Base-by-base conservation (phyloP, 306 rosid genomes). In the Prunus armeniaca region DNA sequence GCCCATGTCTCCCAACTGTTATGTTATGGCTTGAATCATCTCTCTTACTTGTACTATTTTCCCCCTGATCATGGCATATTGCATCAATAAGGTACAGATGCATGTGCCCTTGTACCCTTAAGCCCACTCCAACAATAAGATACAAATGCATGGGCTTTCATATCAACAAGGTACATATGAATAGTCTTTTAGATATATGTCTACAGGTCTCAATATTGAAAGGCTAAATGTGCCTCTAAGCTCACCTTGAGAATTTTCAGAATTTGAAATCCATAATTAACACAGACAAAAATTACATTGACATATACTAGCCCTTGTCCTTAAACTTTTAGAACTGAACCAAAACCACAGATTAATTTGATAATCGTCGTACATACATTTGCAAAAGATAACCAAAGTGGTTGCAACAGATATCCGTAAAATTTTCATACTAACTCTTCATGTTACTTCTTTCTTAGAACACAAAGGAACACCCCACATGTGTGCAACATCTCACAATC, bases 41-140 rank as follows among this genome's bases (percentile, higher is more conserved):
- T 60, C 24, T 25, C 27, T 18, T 9, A 7, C 67, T 28, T 15
- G 67, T 62, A 62, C 15, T 13, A 62, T n/a, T 5, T 25, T 60
- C 34, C 19, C 45, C 45, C 28, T 3, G 20, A 15, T 27, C 67
- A 62, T 71, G 64, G 7, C n/a, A 52, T 27, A 51, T 52, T 3
- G 15, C 64, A 52, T 30, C 75, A n/a, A 62, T 30, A 71, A 52
- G 20, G 75, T 15, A 43, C 67, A 72, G 17, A 57, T 7, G 76
- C 15, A 72, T 15, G 55, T 57, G 67, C 67, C 41, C 15, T 9
- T 41, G 58, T 72, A 41, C 67, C 55, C 66, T 41, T 56, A 12
- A n/a, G 65, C 52, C 75, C 65, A 55, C 65, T 54, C 75, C 32
- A 34, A 1, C 43, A 56, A 72, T 17, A 41, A 43, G 24, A 41